A percentile compares a stretch with the other conserved stretches of the same genome.
phyloP scores from a whole-genome alignment of 1,284 basidiomycete species.

The Rhodotorula sp. region DNA sequence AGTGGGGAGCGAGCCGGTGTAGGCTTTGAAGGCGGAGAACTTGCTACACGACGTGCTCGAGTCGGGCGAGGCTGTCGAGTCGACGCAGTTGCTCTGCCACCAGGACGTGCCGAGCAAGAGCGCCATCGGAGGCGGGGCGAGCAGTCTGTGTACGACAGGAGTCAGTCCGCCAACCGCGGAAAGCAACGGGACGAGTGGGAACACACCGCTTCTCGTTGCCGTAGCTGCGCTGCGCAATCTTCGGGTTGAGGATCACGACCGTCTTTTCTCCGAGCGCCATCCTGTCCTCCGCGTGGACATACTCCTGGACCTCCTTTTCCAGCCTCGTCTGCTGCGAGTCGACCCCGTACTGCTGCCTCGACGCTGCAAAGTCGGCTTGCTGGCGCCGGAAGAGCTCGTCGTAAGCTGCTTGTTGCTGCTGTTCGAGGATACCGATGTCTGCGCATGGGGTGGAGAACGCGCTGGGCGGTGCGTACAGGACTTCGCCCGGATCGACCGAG shows the following conservation, averaged over 20 bases:
- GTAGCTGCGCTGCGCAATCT: constrained; percentile 95
- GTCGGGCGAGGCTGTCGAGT: neutral
- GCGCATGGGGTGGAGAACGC: neutral
- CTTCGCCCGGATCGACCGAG: neutral
- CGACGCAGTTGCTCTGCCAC: constrained; percentile 60
- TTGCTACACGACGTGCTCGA: constrained; percentile 39
- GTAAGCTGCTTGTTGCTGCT: neutral
- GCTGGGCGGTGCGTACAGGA: neutral
- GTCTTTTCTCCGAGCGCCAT: constrained; percentile 88
- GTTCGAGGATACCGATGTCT: neutral
- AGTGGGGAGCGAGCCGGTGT: constrained; percentile 52
- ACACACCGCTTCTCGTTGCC: constrained; percentile 85
- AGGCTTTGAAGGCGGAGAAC: neutral
- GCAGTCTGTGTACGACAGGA: constrained; percentile 57
- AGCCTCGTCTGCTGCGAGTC: neutral
- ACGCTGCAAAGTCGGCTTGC: too few relatives aligned
- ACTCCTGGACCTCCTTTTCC: constrained; percentile 48
- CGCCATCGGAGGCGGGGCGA: constrained; percentile 92
- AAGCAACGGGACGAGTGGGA: neutral
- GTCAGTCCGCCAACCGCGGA: neutral
- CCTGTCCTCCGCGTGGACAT: constrained; percentile 77
- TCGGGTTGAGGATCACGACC: constrained; percentile 92
- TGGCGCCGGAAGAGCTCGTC: neutral
- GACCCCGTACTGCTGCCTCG: neutral
- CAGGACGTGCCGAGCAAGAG: constrained; percentile 91